phyloP scores from a whole-genome alignment of 148 eudicot species.

The Fagopyrum esculentum region DNA sequence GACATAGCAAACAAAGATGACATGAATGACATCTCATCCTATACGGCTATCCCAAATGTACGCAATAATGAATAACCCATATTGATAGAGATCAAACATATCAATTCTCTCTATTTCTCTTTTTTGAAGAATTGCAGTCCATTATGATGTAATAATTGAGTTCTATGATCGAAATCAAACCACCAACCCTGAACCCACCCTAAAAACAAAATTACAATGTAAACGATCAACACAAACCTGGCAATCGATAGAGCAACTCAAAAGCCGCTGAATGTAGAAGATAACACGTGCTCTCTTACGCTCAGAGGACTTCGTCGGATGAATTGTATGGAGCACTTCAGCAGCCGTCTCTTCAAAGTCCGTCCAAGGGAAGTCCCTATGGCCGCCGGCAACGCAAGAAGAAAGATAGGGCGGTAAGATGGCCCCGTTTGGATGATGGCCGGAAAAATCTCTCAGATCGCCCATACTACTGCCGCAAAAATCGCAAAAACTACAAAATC shows the following conservation, averaged over 20 bases:
- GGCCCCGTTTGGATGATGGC: slow-evolving; percentile 3
- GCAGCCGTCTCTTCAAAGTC: slow-evolving; percentile 27
- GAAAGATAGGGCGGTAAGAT: not conserved
- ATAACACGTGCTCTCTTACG: slow-evolving; percentile 37
- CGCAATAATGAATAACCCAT: not conserved
- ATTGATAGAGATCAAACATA: not conserved
- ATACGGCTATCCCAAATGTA: not conserved
- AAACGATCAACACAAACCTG: slow-evolving; percentile 26
- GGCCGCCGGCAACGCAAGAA: not conserved
- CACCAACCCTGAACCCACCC: not conserved
- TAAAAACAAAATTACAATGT: slow-evolving; percentile 4
- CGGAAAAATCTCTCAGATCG: slow-evolving; percentile 2
- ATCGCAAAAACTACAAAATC: not conserved
- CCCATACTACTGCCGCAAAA: not conserved
- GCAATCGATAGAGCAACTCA: slow-evolving; percentile 21
- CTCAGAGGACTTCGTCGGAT: slow-evolving; percentile 38
- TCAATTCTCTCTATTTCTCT: not conserved
- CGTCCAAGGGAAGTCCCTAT: slow-evolving; percentile 3
- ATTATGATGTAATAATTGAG: not conserved
- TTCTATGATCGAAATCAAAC: not conserved
- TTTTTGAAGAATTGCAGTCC: not conserved
- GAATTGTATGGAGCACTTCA: slow-evolving; percentile 32
- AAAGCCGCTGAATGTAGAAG: slow-evolving; percentile 35
- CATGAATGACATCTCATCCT: not conserved
- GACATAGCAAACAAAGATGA: not conserved